phyloP scores from a whole-genome alignment of 2,329 filamentous ascomycete genomes.

The Catunica adiposa region DNA sequence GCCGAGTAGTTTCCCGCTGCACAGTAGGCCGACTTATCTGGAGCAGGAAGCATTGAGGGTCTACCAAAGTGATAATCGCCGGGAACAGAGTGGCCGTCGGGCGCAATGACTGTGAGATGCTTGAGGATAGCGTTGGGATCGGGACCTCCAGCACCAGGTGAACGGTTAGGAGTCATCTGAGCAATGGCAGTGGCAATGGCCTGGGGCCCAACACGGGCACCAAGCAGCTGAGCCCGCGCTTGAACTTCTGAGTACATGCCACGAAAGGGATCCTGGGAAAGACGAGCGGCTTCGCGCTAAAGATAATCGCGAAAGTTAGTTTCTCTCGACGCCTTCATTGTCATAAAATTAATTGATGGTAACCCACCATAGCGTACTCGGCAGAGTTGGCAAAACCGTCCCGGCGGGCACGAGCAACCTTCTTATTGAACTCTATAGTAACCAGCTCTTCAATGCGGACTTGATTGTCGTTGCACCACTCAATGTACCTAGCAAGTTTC shows the following conservation, averaged over 20 bases:
- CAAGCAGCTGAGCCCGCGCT: not conserved
- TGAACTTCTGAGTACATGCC: conserved; percentile 9
- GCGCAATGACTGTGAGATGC: not conserved
- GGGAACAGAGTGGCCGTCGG: not conserved
- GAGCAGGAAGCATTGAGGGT: not conserved
- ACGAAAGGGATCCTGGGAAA: conserved; percentile 10
- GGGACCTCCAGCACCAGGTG: not conserved
- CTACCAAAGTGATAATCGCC: conserved; percentile 8
- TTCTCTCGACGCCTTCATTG: not conserved
- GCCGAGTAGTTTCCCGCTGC: conserved; percentile 10
- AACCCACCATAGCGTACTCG: conserved; percentile 10
- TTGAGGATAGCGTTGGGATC: not conserved
- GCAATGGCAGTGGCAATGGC: not conserved
- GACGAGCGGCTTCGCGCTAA: conserved; percentile 9
- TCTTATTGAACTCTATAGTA: not conserved
- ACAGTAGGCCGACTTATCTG: not conserved
- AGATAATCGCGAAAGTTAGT: not conserved
- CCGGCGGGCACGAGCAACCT: conserved; percentile 4
- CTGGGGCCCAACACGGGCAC: not conserved
- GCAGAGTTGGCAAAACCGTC: conserved; percentile 11
- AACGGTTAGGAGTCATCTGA: not conserved
- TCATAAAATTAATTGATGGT: not conserved
- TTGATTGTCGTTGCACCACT: conserved; percentile 7
- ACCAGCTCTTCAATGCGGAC: conserved; percentile 2
- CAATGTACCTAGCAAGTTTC: conserved; percentile 2